These are phyloP conservation scores for Boletus coccyginus DNA, from an alignment of 768 basidiomycete species.

Conservation along the genomic window DNA sequence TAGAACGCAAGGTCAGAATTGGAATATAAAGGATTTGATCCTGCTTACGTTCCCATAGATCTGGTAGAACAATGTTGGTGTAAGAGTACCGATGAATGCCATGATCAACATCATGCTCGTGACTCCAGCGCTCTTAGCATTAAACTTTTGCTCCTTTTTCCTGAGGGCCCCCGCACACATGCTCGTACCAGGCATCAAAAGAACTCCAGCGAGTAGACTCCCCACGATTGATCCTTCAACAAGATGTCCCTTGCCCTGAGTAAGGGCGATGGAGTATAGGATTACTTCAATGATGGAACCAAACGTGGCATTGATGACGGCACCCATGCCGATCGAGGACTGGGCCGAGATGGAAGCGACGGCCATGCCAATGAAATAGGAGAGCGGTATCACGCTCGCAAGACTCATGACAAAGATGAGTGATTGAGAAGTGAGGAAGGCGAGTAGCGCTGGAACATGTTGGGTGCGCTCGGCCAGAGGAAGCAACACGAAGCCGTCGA, in stretches of 20 bases:
- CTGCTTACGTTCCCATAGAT: conserved; percentile 90
- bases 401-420: conserved; percentile 84
- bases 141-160: conserved; percentile 96
- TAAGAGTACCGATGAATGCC: conserved; percentile 95
- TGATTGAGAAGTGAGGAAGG: conserved; percentile 65
- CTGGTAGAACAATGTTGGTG: conserved; percentile 97
- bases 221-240: conserved; percentile 98
- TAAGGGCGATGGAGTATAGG: conserved; percentile 85
- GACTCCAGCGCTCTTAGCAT: conserved; percentile 98
- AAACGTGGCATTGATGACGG: conserved; percentile 98
- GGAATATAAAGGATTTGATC: not conserved
- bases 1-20: conserved; percentile 14
- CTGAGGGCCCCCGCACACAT: conserved; percentile 90
- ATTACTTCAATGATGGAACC: conserved; percentile 98
- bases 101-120: conserved; percentile 99
- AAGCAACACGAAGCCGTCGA: conserved; percentile 84
- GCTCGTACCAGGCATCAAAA: conserved; percentile 95
- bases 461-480: conserved; percentile 64
- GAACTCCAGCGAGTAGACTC: conserved; percentile 89
- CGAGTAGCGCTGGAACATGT: conserved; percentile 63
- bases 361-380: conserved; percentile 99
- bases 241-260: conserved; percentile 86
- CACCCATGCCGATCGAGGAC: conserved; percentile 98
- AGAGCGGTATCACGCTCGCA: conserved; percentile 91
- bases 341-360: conserved; percentile 99